Percentiles rank a stretch among this genome's conserved stretches.
Evolutionary conservation across 768 basidiomycete genomes (phyloP).

Genomic region (Chalciporus sphaerocephalus): DNA sequence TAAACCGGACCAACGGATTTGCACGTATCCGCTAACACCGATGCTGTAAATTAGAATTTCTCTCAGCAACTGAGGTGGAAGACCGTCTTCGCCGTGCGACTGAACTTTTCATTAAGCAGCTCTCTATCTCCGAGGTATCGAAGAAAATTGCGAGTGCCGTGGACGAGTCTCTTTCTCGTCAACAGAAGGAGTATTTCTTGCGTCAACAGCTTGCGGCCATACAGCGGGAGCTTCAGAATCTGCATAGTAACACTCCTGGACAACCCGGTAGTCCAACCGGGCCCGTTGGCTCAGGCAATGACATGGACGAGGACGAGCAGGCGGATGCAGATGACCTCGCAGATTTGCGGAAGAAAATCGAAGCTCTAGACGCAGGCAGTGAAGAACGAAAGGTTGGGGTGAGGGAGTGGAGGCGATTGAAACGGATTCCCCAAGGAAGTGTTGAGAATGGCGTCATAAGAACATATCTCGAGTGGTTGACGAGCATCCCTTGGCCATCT

Average conservation of each 20-base stretch:
- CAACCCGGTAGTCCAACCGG: slow-evolving; percentile 12
- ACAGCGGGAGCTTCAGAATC: slow-evolving; percentile 64
- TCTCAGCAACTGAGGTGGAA: slow-evolving; percentile 55
- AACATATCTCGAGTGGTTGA: slow-evolving; percentile 87
- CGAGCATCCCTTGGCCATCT: slow-evolving; percentile 78
- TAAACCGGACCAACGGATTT: background rate
- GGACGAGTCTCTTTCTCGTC: slow-evolving; percentile 80
- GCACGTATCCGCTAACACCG: slow-evolving; percentile 3
- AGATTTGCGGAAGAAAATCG: slow-evolving; percentile 67
- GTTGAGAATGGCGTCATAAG: slow-evolving; percentile 89
- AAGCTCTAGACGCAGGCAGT: slow-evolving; percentile 64
- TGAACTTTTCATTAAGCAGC: slow-evolving; percentile 67
- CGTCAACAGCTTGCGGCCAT: slow-evolving; percentile 81
- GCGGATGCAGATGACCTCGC: slow-evolving; percentile 78
- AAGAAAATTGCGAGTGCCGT: slow-evolving; percentile 78
- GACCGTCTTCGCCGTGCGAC: slow-evolving; percentile 64
- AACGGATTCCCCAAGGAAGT: slow-evolving; percentile 84
- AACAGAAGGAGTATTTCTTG: slow-evolving; percentile 84
- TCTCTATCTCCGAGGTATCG: slow-evolving; percentile 75
- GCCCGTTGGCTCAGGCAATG: slow-evolving; percentile 33
- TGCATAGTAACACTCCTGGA: slow-evolving; percentile 37
- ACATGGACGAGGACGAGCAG: slow-evolving; percentile 73
- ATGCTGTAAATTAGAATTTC: slow-evolving; percentile 42
- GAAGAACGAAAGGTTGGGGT: slow-evolving; percentile 82
- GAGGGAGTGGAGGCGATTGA: slow-evolving; percentile 78